These are phyloP conservation scores for Xylaria venustula DNA, from an alignment of 495 filamentous ascomycete genomes.

Conservation along the genomic window DNA sequence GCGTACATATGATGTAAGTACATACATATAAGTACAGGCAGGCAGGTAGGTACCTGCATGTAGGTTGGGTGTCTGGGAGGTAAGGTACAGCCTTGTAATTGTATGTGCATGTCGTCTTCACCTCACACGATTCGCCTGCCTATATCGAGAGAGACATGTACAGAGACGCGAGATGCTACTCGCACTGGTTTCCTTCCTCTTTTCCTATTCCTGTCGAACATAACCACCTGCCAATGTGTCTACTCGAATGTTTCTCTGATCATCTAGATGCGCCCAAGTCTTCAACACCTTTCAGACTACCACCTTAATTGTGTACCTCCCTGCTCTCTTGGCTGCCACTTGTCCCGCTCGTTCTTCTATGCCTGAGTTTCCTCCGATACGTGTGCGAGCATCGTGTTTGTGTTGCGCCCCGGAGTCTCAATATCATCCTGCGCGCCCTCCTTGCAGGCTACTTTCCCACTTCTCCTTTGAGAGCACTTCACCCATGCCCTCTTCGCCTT, in stretches of 20 bases:
- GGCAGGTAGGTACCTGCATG: neutral
- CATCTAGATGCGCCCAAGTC: too few relatives aligned
- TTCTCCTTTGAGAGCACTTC: neutral
- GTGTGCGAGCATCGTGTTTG: neutral
- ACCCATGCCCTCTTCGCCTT: neutral
- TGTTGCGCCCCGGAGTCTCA: slow-evolving; percentile 5
- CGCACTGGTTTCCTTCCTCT: neutral
- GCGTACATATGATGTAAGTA: too few relatives aligned
- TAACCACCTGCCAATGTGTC: neutral
- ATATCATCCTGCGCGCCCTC: slow-evolving; percentile 5
- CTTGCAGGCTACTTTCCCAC: neutral
- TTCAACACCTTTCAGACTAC: too few relatives aligned
- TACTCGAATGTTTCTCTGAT: neutral
- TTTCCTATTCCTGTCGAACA: neutral
- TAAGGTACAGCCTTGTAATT: too few relatives aligned
- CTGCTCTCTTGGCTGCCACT: too few relatives aligned
- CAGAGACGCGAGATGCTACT: neutral
- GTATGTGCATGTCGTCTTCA: neutral
- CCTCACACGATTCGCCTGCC: too few relatives aligned
- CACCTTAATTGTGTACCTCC: too few relatives aligned
- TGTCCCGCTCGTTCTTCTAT: neutral
- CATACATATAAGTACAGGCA: too few relatives aligned
- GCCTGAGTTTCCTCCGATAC: neutral
- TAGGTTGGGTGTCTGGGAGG: too few relatives aligned
- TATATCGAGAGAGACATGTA: too few relatives aligned